These are phyloP conservation scores for Isoetes taiwanensis DNA, from an alignment of 75 land plant species.

Conservation along the genomic window DNA sequence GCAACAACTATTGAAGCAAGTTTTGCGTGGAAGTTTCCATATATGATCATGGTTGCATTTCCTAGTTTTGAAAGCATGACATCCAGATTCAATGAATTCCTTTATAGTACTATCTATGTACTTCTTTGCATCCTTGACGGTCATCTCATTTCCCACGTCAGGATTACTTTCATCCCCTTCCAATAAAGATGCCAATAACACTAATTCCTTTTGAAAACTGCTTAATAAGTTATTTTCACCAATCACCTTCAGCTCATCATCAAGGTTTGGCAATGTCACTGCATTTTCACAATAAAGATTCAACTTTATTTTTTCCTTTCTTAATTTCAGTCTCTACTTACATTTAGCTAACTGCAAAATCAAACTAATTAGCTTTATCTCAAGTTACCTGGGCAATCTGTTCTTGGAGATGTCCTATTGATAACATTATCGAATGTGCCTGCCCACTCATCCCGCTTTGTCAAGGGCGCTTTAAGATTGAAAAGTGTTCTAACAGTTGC, in stretches of 20 bases:
- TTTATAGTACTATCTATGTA: constrained; percentile 62
- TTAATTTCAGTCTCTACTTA: too few species aligned
- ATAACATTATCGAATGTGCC: constrained; percentile 67
- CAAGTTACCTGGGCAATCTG: constrained; percentile 90
- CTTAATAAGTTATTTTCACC: too few species aligned
- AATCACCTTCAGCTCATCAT: too few species aligned
- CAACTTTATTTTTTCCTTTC: too few species aligned
- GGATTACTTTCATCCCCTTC: constrained; percentile 65
- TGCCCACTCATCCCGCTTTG: constrained; percentile 93
- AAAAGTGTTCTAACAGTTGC: constrained; percentile 81
- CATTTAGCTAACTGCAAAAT: too few species aligned
- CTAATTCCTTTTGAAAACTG: constrained; percentile 86
- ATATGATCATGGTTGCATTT: too few species aligned
- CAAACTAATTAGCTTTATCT: too few species aligned
- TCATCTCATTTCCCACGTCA: constrained; percentile 50
- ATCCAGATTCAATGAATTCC: constrained; percentile 72
- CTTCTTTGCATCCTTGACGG: constrained; percentile 53
- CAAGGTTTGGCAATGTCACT: too few species aligned
- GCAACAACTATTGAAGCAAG: too few species aligned
- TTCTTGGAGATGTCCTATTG: constrained; percentile 51
- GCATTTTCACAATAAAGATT: too few species aligned
- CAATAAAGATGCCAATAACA: constrained; percentile 67
- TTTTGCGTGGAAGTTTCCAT: too few species aligned
- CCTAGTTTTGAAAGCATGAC: too few species aligned
- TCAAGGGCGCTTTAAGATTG: constrained; percentile 52